Base-by-base conservation (phyloP, 495 filamentous ascomycete species). In the Penicillium cinerascens region DNA sequence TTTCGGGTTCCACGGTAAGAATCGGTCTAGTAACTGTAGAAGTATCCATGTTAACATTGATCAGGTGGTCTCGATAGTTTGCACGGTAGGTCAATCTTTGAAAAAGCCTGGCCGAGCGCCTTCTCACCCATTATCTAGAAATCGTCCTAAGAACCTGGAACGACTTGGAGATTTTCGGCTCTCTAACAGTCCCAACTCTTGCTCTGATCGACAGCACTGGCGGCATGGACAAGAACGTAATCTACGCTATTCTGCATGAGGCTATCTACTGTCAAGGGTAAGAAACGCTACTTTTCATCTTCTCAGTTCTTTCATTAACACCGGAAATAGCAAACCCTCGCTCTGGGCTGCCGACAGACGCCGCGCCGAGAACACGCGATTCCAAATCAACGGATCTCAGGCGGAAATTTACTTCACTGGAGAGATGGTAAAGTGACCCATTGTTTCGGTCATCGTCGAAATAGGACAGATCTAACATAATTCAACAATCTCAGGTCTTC, bases 221-320 rank as follows among this genome's bases (percentile, higher is more conserved):
- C 8, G 73, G 77, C 2, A 89, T 89, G 60, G 91, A 97, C 57
- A 79, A 79, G 13, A 79, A 82, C 49, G 78, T 91, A 35, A 81
- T 97, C 50, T 97, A 97, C 63, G 85, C 90, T 18, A 70, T 96
- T 25, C 70, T 95, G 1, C 92, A 97, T 52, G 93, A 97, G 66
- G 73, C 87, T 4, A 81, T 87, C 51, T 97, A 97, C 72, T 91
- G 86, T 63, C 80, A 81, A 61, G 73, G 73, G 78, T 78, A 62
- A 63, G 69, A 11, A 16, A 20, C 20, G 8, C 16, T 21, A 35
- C 0, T 26, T 26, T 10, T 18, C 26, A 16, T 11, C 16, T 35
- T 16, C 0, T 1, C 4, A 6, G 6, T 11, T 15, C 8, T 37
- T 45, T 40, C 39, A 61, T 70, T 51, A 72, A 35, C 20, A 42